Base-by-base conservation (phyloP, 441 rosid genomes). In the Brassica hybrid region DNA sequence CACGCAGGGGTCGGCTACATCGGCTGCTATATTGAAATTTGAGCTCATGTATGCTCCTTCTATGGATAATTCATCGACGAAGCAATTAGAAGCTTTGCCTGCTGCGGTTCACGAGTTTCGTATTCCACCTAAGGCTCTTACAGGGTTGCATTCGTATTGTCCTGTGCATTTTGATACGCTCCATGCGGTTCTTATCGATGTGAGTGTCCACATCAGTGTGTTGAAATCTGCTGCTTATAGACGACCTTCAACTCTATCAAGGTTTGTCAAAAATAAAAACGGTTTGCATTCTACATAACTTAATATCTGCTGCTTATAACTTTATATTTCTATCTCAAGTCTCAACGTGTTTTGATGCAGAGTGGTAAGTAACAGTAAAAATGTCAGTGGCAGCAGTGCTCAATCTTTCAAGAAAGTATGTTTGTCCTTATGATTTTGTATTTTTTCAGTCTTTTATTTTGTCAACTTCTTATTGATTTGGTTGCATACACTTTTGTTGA, bases 141-240 rank as follows among this genome's bases (percentile, higher is more conserved):
- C 90, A 13, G 99, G 98, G 57, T 52, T 92, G 86, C 98, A 94
- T 86, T 94, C 97, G 7, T 96, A 94, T 76, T 96, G 97, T 84
- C 98, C 98, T 25, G 91, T 96, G 65, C 91, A 92, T 82, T 94
- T 96, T 83, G 98, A 92, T 84, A 82, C 86, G 65, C 84, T 89
- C 80, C 97, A 92, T 71, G 84, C 97, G 7, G 99, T 91, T 78
- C 92, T 94, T 52, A 85, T 96, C 16, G 98, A 96, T 83, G 90
- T 87, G 65, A 91, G 88, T 69, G 88, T 96, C 72, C 99, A 96
- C 68, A 83, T 88, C 76, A 82, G 87, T 84, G 85, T 92, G 41
- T 78, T 90, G 75, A 90, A 88, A 83, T 81, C 96, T 65, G 87
- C 85, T 74, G 84, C 90, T 69, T 77, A 69, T 80, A 75, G 73